These are phyloP conservation scores for Mortierella antarctica DNA, from an alignment of 192 early-diverging fungal genomes.

Conservation along the genomic window DNA sequence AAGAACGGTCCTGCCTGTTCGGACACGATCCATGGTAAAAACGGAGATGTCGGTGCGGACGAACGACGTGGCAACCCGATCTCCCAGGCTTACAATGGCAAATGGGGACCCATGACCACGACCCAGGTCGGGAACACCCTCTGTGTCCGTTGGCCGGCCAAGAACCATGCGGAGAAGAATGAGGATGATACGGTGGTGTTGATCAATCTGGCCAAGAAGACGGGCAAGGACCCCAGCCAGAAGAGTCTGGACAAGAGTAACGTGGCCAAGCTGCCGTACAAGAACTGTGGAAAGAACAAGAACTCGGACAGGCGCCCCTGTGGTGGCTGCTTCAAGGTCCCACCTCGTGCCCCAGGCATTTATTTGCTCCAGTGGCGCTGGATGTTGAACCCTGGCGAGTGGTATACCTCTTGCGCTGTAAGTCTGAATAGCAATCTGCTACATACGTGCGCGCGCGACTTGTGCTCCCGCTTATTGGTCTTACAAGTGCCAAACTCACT, in stretches of 20 bases:
- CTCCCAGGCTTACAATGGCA: slow-evolving; percentile 24
- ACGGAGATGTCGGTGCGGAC: slow-evolving; percentile 26
- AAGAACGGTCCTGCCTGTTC: slow-evolving; percentile 41
- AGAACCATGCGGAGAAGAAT: slow-evolving; percentile 50
- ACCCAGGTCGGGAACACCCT: slow-evolving; percentile 26
- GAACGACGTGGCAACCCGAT: slow-evolving; percentile 21
- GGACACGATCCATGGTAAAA: slow-evolving; percentile 20
- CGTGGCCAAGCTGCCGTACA: slow-evolving; percentile 32
- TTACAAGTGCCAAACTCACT: neutral
- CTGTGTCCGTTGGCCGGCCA: slow-evolving; percentile 50
- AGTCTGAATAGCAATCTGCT: neutral
- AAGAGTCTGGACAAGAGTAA: slow-evolving; percentile 28
- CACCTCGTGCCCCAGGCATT: slow-evolving; percentile 23
- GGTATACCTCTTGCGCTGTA: slow-evolving; percentile 55
- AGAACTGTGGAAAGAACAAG: slow-evolving; percentile 20
- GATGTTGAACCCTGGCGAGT: slow-evolving; percentile 51
- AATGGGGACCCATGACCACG: slow-evolving; percentile 28
- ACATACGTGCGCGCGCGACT: neutral
- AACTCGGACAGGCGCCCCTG: slow-evolving; percentile 18
- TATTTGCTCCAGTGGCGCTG: slow-evolving; percentile 52
- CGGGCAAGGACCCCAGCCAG: slow-evolving; percentile 12
- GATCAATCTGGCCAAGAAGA: slow-evolving; percentile 44
- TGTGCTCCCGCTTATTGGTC: neutral
- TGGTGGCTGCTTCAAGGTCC: slow-evolving; percentile 51
- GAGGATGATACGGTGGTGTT: slow-evolving; percentile 38